Conservation (phyloP, 2,329 filamentous ascomycete genomes). For the Calonectria hongkongensis region DNA sequence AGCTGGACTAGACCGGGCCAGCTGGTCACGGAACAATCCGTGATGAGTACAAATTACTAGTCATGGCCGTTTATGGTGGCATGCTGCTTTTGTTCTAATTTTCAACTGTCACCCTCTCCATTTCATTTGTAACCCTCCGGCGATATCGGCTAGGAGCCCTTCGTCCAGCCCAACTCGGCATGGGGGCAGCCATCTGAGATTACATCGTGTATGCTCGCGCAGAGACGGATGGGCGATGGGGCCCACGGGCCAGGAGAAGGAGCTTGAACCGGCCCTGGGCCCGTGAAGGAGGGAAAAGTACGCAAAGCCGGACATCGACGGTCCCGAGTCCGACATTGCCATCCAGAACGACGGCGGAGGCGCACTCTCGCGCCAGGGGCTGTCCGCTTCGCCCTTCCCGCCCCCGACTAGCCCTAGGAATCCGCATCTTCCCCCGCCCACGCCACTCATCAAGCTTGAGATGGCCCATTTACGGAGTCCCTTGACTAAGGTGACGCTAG, state of each 20-base stretch:
- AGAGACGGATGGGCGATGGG: neutral
- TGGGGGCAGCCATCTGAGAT: neutral
- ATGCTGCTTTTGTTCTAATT: constrained; percentile 13
- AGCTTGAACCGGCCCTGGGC: neutral
- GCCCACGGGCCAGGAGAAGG: neutral
- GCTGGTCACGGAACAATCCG: constrained; percentile 7
- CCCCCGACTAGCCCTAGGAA: neutral
- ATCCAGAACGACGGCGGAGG: constrained; percentile 6
- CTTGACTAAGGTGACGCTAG: constrained; percentile 20
- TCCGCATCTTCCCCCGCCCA: constrained; percentile 7
- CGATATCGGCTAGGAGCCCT: neutral
- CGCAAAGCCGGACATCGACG: neutral
- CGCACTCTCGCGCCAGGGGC: constrained; percentile 16
- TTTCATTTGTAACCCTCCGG: neutral
- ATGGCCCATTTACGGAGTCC: constrained; percentile 29
- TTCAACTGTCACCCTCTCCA: neutral
- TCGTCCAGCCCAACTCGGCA: neutral
- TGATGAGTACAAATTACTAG: neutral
- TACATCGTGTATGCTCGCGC: neutral
- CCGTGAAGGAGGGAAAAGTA: neutral
- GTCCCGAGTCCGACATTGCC: neutral
- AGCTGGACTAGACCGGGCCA: neutral
- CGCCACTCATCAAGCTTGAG: constrained; percentile 22
- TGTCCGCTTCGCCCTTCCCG: constrained; percentile 18
- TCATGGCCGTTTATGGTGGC: neutral